Evolutionary conservation across 2,329 filamentous ascomycete genomes (phyloP).

Genomic region (Plectosphaerella cucumerina): DNA sequence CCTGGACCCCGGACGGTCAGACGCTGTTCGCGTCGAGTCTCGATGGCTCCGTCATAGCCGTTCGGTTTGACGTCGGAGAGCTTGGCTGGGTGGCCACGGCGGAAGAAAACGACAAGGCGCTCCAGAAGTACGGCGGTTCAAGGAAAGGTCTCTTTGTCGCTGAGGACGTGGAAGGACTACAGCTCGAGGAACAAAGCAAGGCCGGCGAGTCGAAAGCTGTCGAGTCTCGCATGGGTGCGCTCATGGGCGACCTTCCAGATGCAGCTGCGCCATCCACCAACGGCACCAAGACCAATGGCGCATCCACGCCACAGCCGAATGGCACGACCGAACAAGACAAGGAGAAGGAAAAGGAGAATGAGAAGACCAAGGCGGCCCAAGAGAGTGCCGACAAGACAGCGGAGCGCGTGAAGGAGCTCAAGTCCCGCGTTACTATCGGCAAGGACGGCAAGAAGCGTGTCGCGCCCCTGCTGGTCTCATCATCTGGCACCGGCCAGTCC

Average conservation of each 20-base stretch:
- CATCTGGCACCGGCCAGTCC: constrained; percentile 80
- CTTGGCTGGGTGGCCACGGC: constrained; percentile 82
- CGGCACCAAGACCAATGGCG: constrained; percentile 40
- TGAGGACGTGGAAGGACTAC: constrained; percentile 84
- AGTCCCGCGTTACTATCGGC: constrained; percentile 88
- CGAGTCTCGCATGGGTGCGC: constrained; percentile 93
- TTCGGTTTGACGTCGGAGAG: constrained; percentile 81
- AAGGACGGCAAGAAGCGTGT: constrained; percentile 98
- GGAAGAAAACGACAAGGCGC: constrained; percentile 86
- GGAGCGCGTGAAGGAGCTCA: constrained; percentile 59
- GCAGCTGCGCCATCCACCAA: constrained; percentile 41
- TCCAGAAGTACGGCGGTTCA: constrained; percentile 89
- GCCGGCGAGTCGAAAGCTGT: constrained; percentile 85
- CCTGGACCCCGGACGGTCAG: constrained; percentile 90
- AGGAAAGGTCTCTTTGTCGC: constrained; percentile 85
- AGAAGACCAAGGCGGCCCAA: constrained; percentile 30
- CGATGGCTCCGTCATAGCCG: constrained; percentile 80
- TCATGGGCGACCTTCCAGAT: constrained; percentile 79
- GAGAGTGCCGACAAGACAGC: constrained; percentile 50
- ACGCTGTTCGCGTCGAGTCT: constrained; percentile 82
- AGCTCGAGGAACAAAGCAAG: constrained; percentile 87
- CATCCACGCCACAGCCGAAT: constrained; percentile 33
- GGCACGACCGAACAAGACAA: constrained; percentile 27
- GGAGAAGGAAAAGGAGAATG: constrained; percentile 24
- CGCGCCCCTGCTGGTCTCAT: constrained; percentile 84